Conservation (phyloP, 2,329 filamentous ascomycete species). For the Hortaea sp. region DNA sequence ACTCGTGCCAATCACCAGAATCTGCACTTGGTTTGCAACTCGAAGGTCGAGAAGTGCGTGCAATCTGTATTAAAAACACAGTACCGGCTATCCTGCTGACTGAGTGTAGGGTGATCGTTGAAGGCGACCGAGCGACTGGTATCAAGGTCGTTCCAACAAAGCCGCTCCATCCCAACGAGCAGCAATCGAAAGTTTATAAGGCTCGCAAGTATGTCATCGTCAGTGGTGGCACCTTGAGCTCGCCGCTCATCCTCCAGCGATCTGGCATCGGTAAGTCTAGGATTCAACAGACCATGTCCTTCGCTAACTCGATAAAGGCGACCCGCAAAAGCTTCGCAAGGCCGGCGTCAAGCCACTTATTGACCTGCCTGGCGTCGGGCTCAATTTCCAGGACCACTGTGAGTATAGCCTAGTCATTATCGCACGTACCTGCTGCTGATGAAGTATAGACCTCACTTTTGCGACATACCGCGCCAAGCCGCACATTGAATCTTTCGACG, state of each 20-base stretch:
- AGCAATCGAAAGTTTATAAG: slow-evolving; percentile 48
- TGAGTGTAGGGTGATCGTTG: slow-evolving; percentile 46
- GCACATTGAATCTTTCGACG: slow-evolving; percentile 67
- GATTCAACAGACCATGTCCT: background rate
- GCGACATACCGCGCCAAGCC: slow-evolving; percentile 63
- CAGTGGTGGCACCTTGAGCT: slow-evolving; percentile 62
- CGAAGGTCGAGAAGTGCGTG: slow-evolving; percentile 58
- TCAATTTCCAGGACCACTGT: slow-evolving; percentile 67
- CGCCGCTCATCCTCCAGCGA: slow-evolving; percentile 63
- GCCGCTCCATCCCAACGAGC: slow-evolving; percentile 48
- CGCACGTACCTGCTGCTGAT: background rate
- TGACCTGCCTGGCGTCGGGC: slow-evolving; percentile 61
- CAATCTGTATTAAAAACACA: background rate
- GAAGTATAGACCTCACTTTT: slow-evolving; percentile 52
- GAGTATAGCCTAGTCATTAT: background rate
- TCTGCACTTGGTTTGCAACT: slow-evolving; percentile 63
- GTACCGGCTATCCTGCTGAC: background rate
- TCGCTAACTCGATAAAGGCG: slow-evolving; percentile 27
- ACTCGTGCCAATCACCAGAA: slow-evolving; percentile 62
- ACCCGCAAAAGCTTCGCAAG: slow-evolving; percentile 59
- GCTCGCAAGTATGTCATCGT: slow-evolving; percentile 67
- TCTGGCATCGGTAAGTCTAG: slow-evolving; percentile 49
- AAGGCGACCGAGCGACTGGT: slow-evolving; percentile 60
- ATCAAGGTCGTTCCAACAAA: slow-evolving; percentile 64
- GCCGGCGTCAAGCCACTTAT: slow-evolving; percentile 60